Conservation (phyloP, 177 flowering plant genomes). For the Vitis hybrid region DNA sequence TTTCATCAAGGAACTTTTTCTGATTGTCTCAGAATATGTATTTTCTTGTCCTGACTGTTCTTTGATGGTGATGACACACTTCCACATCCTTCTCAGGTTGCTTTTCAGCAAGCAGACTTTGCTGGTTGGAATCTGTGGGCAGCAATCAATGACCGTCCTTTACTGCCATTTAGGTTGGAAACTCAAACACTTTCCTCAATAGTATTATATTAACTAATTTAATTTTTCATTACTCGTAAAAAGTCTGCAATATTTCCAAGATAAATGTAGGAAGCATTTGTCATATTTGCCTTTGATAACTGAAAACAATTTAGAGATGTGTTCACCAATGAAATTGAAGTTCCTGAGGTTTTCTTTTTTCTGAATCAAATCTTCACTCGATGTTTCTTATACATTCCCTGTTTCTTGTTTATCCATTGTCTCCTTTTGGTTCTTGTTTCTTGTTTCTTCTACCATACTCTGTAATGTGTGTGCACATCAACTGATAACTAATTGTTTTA, state of each 20-base stretch:
- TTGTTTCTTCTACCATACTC: no score
- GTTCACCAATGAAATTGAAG: not conserved
- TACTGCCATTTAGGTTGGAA: slow-evolving; percentile 82
- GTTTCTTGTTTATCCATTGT: no score
- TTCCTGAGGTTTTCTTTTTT: not conserved
- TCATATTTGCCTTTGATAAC: not conserved
- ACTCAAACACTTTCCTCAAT: not conserved
- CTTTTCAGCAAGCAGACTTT: slow-evolving; percentile 97
- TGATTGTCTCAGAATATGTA: not conserved
- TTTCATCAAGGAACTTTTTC: not conserved
- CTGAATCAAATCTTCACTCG: not conserved
- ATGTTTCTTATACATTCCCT: not conserved
- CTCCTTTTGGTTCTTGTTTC: no score
- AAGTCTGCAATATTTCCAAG: not conserved
- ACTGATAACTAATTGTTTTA: no score
- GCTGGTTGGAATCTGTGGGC: slow-evolving; percentile 99
- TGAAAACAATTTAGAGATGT: not conserved
- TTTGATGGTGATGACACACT: slow-evolving; percentile 1
- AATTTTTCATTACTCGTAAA: not conserved
- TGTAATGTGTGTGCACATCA: no score
- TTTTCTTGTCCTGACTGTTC: not conserved
- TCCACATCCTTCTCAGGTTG: slow-evolving; percentile 56
- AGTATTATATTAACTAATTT: not conserved
- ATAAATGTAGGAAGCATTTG: not conserved
- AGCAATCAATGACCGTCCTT: slow-evolving; percentile 86